Evolutionary conservation across 2,329 filamentous ascomycete species (phyloP), one percentile per base, ranked within the genome.

Genomic region (Aspergillus sp.): DNA sequence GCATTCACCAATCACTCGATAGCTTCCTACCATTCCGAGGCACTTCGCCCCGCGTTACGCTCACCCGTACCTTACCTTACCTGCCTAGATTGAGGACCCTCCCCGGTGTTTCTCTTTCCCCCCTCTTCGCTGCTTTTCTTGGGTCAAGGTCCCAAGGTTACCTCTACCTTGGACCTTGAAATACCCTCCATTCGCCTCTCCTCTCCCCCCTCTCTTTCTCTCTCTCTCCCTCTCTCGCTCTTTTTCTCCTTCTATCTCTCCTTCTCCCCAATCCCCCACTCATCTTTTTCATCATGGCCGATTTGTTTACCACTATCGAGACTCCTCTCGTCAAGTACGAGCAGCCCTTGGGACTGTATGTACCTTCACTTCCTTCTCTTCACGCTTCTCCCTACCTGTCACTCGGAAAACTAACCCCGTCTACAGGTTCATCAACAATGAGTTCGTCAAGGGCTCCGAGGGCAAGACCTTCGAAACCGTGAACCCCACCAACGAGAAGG

Each of bases 381-480:
- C 50, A 29, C 26, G 26, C 26, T 7, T 29, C 11, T 45, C 18
- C 29, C 18, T n/a, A 7, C 22, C 22, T 11, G 16, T 10, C 22
- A 7, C 20, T 14, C 52, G 3, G 36, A 42, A 29, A 7, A 32
- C 52, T 57, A 58, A 63, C 46, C 11, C 9, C 4, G 22, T 26
- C 22, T 32, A 6, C 50, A 97, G 80, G 60, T 69, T 69, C 65
- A 69, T 69, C 51, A 65, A 69, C 65, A 67, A 67, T 29, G 67
- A 69, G 57, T 97, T 88, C 81, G 87, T 96, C 64, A 87, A 90
- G 77, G 85, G 87, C 73, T 87, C 89, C 63, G 91, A 96, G 70
- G 92, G 92, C 82, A 89, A 91, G 85, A 92, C 89, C 68, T 94
- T 96, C 73, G 92, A 96, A 80, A 90, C 92, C 77, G 89, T 96